Conservation (phyloP, 345 rosid genomes). For the Cardamine resedifolia region DNA sequence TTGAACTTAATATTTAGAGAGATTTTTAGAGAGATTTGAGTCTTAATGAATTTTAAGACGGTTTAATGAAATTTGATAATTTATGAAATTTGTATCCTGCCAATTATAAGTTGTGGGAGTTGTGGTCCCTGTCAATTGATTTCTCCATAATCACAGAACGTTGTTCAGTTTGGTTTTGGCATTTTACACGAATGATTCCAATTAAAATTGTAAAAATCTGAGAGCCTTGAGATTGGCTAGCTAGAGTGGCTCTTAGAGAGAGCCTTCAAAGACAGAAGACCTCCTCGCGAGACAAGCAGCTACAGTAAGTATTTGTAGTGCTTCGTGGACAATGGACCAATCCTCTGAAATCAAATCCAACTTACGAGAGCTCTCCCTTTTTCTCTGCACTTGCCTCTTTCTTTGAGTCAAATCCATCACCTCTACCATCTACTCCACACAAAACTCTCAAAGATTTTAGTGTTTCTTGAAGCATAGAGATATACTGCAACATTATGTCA, state of each 20-base stretch:
- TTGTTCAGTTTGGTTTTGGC: not conserved
- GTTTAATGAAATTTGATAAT: no score
- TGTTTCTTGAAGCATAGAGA: slow-evolving; percentile 84
- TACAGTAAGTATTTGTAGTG: slow-evolving; percentile 89
- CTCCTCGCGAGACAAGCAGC: slow-evolving; percentile 93
- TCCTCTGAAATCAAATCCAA: slow-evolving; percentile 74
- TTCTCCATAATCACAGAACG: not conserved
- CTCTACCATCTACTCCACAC: slow-evolving; percentile 72
- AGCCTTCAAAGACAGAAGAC: slow-evolving; percentile 91
- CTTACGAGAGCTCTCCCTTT: slow-evolving; percentile 58
- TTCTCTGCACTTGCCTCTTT: slow-evolving; percentile 58
- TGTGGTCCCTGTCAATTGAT: not conserved
- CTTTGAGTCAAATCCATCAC: slow-evolving; percentile 52
- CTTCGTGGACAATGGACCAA: slow-evolving; percentile 98
- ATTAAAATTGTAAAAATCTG: no score
- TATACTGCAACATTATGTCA: slow-evolving; percentile 86
- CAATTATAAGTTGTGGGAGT: not conserved
- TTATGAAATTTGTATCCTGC: no score
- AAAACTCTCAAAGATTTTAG: slow-evolving; percentile 90
- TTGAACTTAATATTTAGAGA: no score
- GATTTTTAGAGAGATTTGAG: no score
- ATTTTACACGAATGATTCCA: not conserved
- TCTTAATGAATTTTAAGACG: no score
- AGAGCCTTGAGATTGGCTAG: slow-evolving; percentile 37
- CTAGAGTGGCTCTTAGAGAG: slow-evolving; percentile 86